These are phyloP conservation scores for Elsinoe ampelina DNA, from an alignment of 2,329 filamentous ascomycete genomes.

Conservation along the genomic window DNA sequence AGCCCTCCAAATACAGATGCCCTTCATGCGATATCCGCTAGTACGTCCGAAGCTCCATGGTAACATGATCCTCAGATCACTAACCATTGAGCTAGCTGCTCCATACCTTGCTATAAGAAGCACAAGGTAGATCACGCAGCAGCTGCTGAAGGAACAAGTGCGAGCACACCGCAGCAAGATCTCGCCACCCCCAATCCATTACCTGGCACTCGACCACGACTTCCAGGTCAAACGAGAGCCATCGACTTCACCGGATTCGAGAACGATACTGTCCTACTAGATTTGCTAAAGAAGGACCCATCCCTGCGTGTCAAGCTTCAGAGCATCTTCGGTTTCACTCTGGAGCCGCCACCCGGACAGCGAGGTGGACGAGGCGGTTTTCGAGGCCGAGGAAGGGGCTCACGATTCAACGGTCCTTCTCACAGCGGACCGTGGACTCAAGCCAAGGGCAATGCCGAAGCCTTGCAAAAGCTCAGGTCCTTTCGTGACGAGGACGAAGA, in stretches of 20 bases:
- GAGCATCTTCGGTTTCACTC: constrained; percentile 26
- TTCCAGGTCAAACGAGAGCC: constrained; percentile 15
- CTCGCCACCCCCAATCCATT: neutral
- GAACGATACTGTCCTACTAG: constrained; percentile 25
- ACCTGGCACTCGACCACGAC: neutral
- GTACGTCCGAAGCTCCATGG: constrained; percentile 21
- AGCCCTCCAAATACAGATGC: constrained; percentile 43
- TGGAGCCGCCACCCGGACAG: constrained; percentile 26
- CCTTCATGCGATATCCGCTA: constrained; percentile 39
- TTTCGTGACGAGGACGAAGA: constrained; percentile 25
- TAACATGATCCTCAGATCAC: neutral
- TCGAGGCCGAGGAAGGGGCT: constrained; percentile 17
- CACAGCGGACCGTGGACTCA: constrained; percentile 28
- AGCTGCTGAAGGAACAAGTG: constrained; percentile 9
- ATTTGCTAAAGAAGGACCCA: constrained; percentile 28
- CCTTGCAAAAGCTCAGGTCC: constrained; percentile 21
- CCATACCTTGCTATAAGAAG: constrained; percentile 30
- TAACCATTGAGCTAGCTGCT: constrained; percentile 24
- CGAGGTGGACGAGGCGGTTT: constrained; percentile 15
- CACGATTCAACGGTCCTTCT: constrained; percentile 10
- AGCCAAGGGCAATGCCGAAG: constrained; percentile 30
- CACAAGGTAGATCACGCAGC: constrained; percentile 27
- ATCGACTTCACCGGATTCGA: constrained; percentile 26
- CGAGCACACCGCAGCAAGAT: neutral
- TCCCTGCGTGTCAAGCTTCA: constrained; percentile 27